Conservation (phyloP, 2,329 filamentous ascomycete genomes). For the Phoma sp. region DNA sequence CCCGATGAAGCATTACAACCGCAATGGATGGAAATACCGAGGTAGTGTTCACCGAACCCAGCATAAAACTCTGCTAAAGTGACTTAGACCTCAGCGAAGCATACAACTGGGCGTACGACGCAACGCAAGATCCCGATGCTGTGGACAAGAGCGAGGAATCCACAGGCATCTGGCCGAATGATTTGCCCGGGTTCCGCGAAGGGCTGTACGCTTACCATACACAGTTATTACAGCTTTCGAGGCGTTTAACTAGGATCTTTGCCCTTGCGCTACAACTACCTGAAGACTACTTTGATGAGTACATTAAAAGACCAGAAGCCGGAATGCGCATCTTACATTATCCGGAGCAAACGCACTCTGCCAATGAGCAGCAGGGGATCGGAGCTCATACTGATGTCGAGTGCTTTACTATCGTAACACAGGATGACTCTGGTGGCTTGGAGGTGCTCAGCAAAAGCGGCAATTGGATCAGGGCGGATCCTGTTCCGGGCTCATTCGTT, state of each 20-base stretch:
- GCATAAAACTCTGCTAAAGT: too few relatives aligned
- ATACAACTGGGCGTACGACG: too few relatives aligned
- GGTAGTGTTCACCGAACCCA: too few relatives aligned
- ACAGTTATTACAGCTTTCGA: conserved; percentile 57
- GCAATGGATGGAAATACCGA: too few relatives aligned
- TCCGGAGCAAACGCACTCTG: conserved; percentile 24
- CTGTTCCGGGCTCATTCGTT: conserved; percentile 39
- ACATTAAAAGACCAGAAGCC: conserved; percentile 59
- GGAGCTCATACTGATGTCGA: conserved; percentile 23
- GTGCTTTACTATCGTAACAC: conserved; percentile 16
- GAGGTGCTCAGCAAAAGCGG: conserved; percentile 45
- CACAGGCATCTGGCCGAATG: neutral
- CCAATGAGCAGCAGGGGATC: conserved; percentile 1
- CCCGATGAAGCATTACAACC: too few relatives aligned
- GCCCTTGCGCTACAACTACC: conserved; percentile 61
- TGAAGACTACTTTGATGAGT: conserved; percentile 62
- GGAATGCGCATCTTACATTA: conserved; percentile 34
- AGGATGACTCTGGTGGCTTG: conserved; percentile 19
- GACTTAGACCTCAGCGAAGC: too few relatives aligned
- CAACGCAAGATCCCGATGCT: too few relatives aligned
- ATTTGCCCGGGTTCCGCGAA: conserved; percentile 55
- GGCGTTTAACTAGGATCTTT: conserved; percentile 59
- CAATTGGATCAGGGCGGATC: conserved; percentile 42
- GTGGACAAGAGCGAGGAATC: too few relatives aligned
- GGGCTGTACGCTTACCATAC: conserved; percentile 57